A percentile compares a stretch with the other conserved stretches of the same genome.
Conservation (phyloP, 2,329 filamentous ascomycete genomes). For the Sporothrix brasiliensis region DNA sequence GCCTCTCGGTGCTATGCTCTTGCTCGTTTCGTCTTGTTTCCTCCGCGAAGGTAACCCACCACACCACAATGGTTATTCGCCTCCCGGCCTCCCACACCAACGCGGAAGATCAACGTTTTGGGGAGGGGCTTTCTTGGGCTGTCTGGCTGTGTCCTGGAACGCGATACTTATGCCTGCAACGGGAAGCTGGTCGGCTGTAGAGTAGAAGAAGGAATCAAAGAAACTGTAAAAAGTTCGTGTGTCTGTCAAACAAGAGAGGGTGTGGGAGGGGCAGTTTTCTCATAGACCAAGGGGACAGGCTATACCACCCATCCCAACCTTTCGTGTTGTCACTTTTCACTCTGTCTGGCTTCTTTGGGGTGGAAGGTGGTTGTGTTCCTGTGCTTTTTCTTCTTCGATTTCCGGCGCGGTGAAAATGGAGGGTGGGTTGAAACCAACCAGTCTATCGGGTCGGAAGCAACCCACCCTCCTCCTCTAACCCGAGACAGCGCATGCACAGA, state of each 20-base stretch:
- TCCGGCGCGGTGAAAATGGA: background rate
- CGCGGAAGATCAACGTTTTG: background rate
- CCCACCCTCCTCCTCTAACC: background rate
- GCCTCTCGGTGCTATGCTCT: background rate
- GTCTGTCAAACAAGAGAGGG: background rate
- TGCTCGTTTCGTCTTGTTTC: conserved; percentile 19
- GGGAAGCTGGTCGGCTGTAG: background rate
- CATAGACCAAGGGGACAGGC: background rate
- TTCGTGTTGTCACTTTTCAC: background rate
- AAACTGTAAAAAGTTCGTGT: background rate
- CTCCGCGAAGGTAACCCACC: conserved; percentile 21
- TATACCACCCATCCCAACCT: background rate
- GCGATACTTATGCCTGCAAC: background rate
- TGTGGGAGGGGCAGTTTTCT: background rate
- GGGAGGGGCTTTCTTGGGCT: background rate
- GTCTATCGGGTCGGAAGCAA: background rate
- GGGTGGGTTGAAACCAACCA: background rate
- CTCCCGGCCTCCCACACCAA: background rate
- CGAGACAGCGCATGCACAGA: background rate
- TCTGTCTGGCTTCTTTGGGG: background rate
- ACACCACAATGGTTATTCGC: background rate
- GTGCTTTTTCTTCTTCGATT: background rate
- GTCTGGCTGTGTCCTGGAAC: background rate
- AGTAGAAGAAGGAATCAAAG: background rate
- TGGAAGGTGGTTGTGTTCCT: background rate